Percentiles rank a stretch among this genome's conserved stretches.
phyloP scores from a whole-genome alignment of 2,329 filamentous ascomycete species.

The Fusarium denticulatum region DNA sequence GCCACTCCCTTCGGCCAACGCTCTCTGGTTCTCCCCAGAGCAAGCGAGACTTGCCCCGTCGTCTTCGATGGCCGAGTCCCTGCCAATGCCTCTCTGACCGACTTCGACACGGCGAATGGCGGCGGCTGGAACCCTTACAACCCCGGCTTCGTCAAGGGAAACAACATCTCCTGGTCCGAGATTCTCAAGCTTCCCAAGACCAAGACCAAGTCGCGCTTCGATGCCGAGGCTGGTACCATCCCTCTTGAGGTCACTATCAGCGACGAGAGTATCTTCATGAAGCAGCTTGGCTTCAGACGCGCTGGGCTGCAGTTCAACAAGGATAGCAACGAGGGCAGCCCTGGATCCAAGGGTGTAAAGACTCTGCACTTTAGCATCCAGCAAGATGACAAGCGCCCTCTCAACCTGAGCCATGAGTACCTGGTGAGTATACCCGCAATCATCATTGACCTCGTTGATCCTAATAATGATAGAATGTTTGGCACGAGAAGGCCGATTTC shows the following conservation, averaged over 20 bases:
- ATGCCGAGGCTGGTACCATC: slow-evolving; percentile 52
- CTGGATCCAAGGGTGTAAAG: slow-evolving; percentile 62
- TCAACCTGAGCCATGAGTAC: slow-evolving; percentile 71
- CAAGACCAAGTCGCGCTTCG: slow-evolving; percentile 49
- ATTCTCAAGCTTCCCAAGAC: slow-evolving; percentile 57
- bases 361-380: slow-evolving; percentile 70
- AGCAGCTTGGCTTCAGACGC: slow-evolving; percentile 69
- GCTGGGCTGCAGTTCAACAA: slow-evolving; percentile 47
- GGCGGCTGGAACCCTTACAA: slow-evolving; percentile 55
- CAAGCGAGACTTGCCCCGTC: slow-evolving; percentile 42
- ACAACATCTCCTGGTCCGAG: slow-evolving; percentile 61
- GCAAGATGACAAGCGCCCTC: slow-evolving; percentile 59
- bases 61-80: slow-evolving; percentile 60
- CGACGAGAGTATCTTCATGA: slow-evolving; percentile 68
- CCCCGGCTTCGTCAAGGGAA: slow-evolving; percentile 62
- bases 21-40: background rate
- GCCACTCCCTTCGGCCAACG: slow-evolving; percentile 22
- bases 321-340: slow-evolving; percentile 58
- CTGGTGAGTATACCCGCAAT: slow-evolving; percentile 49
- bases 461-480: slow-evolving; percentile 47
- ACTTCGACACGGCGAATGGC: slow-evolving; percentile 55
- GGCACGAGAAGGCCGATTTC: slow-evolving; percentile 58
- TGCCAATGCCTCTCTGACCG: slow-evolving; percentile 47
- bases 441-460: fast-evolving
- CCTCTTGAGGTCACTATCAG: slow-evolving; percentile 65